These are phyloP conservation scores for Vittaforma corneae DNA, from an alignment of 371 early-diverging fungal species.

Conservation along the genomic window DNA sequence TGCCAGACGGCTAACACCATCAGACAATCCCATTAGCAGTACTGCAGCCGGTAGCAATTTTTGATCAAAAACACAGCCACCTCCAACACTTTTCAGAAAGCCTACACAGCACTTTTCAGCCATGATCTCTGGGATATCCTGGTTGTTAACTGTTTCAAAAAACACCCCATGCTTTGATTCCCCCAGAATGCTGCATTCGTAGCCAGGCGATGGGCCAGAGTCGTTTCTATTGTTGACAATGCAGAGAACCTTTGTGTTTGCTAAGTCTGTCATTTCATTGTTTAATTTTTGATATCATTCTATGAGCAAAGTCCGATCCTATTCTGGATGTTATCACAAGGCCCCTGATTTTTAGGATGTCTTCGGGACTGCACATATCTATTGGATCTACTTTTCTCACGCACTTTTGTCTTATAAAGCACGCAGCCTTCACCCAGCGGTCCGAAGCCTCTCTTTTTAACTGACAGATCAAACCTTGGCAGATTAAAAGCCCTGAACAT, in stretches of 20 bases:
- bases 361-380: too few species aligned
- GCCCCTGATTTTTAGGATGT: slow-evolving; percentile 78
- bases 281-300: slow-evolving; percentile 75
- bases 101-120: slow-evolving; percentile 4
- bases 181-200: slow-evolving; percentile 33
- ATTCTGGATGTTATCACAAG: slow-evolving; percentile 75
- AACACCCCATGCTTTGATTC: slow-evolving; percentile 42
- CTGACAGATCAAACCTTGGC: slow-evolving; percentile 55
- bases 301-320: slow-evolving; percentile 80
- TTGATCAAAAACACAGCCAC: slow-evolving; percentile 31
- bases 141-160: slow-evolving; percentile 13
- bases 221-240: slow-evolving; percentile 85
- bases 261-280: slow-evolving; percentile 71
- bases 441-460: slow-evolving; percentile 77
- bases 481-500: slow-evolving; percentile 23
- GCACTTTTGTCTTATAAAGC: slow-evolving; percentile 69
- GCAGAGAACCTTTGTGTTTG: slow-evolving; percentile 84
- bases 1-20: slow-evolving; percentile 19
- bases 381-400: too few species aligned
- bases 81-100: slow-evolving; percentile 24
- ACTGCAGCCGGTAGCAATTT: slow-evolving; percentile 24
- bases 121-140: slow-evolving; percentile 14
- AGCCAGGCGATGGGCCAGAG: slow-evolving; percentile 63
- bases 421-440: slow-evolving; percentile 85
- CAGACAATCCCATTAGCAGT: slow-evolving; percentile 19